Percentiles rank a stretch among this genome's conserved stretches.
These are phyloP conservation scores for Oryza glaberrima DNA, from an alignment of 176 grass and related monocot genomes.

Conservation along the genomic window DNA sequence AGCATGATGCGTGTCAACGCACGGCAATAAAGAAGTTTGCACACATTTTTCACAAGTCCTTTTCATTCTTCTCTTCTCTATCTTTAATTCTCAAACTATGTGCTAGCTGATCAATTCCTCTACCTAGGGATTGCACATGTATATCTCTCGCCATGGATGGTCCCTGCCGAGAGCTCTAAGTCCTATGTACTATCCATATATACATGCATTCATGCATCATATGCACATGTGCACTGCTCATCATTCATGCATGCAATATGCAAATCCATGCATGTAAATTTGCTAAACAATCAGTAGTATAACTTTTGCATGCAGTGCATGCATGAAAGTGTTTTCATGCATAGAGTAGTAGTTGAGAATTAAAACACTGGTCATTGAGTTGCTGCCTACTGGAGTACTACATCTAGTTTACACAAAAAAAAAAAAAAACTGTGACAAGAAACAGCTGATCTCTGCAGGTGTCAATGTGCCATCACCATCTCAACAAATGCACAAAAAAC, in stretches of 20 bases:
- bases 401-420: not conserved
- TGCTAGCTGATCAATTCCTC: constrained; percentile 22
- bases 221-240: not conserved
- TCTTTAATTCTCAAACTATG: constrained; percentile 61
- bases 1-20: constrained; percentile 76
- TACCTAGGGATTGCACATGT: constrained; percentile 41
- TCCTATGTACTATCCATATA: constrained; percentile 4
- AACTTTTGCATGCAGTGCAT: not conserved
- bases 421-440: not conserved
- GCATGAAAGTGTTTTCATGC: not conserved
- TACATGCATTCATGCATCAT: constrained; percentile 17
- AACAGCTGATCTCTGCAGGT: not conserved
- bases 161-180: not conserved
- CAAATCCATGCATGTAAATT: constrained; percentile 25
- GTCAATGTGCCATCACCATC: not conserved
- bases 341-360: not conserved
- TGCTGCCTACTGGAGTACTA: not conserved
- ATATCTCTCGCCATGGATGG: not conserved
- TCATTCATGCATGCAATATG: constrained; percentile 17
- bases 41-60: constrained; percentile 40
- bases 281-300: not conserved
- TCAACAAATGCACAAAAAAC: not conserved
- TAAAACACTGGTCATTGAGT: not conserved
- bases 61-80: constrained; percentile 33
- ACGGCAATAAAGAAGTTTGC: constrained; percentile 66